Percentiles rank a stretch among this genome's conserved stretches.
phyloP scores from a whole-genome alignment of 805 yeast genomes.

The Clavispora carvajalis region DNA sequence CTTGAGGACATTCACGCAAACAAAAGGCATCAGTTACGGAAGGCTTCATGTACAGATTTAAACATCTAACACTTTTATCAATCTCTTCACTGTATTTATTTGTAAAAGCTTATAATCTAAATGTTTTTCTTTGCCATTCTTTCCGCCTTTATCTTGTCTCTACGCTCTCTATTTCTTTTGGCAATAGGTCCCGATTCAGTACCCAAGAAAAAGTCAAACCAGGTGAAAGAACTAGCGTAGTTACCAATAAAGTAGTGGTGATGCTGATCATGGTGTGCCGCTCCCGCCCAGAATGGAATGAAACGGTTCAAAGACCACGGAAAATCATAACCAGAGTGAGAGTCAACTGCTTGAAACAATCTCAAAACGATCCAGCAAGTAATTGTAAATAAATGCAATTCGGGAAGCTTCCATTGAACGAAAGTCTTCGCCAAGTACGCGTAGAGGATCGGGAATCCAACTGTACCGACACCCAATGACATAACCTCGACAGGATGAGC shows the following conservation, averaged over 20 bases:
- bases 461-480: slow-evolving; percentile 55
- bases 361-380: slow-evolving; percentile 48
- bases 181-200: slow-evolving; percentile 56
- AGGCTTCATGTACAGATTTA: neutral
- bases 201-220: slow-evolving; percentile 50
- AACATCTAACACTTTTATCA: neutral
- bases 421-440: slow-evolving; percentile 37
- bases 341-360: slow-evolving; percentile 55
- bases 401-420: slow-evolving; percentile 4
- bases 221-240: slow-evolving; percentile 53
- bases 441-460: slow-evolving; percentile 54
- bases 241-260: slow-evolving; percentile 58
- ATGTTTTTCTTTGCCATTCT: slow-evolving; percentile 18
- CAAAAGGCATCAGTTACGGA: too few species aligned
- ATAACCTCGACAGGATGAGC: slow-evolving; percentile 58
- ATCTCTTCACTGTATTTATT: neutral
- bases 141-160: slow-evolving; percentile 40
- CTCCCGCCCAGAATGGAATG: slow-evolving; percentile 64
- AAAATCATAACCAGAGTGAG: slow-evolving; percentile 59
- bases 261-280: slow-evolving; percentile 57
- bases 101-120: slow-evolving; percentile 1
- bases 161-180: slow-evolving; percentile 42
- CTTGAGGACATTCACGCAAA: too few species aligned
- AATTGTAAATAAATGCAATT: slow-evolving; percentile 50
- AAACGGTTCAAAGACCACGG: slow-evolving; percentile 55